phyloP scores from a whole-genome alignment of 1,284 basidiomycete genomes.

The Athelia sp. region DNA sequence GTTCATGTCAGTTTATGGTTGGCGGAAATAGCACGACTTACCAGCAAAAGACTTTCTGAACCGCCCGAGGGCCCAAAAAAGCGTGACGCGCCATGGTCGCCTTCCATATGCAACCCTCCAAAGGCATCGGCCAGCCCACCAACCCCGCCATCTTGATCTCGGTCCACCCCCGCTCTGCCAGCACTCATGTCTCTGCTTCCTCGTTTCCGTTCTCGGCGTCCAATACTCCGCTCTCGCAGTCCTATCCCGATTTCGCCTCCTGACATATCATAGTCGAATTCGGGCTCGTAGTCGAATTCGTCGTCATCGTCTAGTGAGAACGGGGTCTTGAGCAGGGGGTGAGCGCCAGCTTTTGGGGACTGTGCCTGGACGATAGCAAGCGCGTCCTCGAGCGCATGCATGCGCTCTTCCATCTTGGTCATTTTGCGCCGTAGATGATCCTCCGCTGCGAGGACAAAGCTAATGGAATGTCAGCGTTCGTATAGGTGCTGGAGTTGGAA shows the following conservation, averaged over 20 bases:
- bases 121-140: slow-evolving; percentile 19
- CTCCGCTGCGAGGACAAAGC: slow-evolving; percentile 45
- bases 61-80: slow-evolving; percentile 41
- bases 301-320: slow-evolving; percentile 10
- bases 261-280: not conserved
- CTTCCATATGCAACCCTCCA: slow-evolving; percentile 32
- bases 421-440: slow-evolving; percentile 42
- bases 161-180: too few relatives aligned
- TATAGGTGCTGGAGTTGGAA: not conserved
- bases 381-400: slow-evolving; percentile 45
- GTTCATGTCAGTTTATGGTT: not conserved
- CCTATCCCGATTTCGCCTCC: slow-evolving; percentile 22
- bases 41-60: slow-evolving; percentile 37
- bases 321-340: slow-evolving; percentile 29
- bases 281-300: slow-evolving; percentile 1
- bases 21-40: slow-evolving; percentile 21
- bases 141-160: too few relatives aligned
- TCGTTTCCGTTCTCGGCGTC: not conserved
- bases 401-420: slow-evolving; percentile 37
- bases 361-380: slow-evolving; percentile 36
- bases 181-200: not conserved
- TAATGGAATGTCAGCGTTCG: slow-evolving; percentile 11
- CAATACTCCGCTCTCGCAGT: slow-evolving; percentile 16
- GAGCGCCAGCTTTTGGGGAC: slow-evolving; percentile 23
- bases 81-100: slow-evolving; percentile 26